Evolutionary conservation across 2,329 filamentous ascomycete species (phyloP), one percentile per base, ranked within the genome.

Genomic region (Diaporthe destruens): DNA sequence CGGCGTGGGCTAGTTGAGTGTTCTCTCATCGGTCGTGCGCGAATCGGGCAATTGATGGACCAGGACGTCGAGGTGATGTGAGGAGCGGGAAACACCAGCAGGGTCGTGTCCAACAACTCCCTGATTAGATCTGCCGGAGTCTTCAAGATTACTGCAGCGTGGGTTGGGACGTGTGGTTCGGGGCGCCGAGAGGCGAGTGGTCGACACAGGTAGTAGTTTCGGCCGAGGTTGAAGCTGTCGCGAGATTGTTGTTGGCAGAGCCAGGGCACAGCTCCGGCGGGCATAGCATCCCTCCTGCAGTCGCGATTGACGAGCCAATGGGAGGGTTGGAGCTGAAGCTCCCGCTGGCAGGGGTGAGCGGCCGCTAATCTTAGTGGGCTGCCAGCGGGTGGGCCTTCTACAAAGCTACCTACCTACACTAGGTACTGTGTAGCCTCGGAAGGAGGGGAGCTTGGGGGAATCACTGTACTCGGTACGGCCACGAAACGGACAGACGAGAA

Each of bases 271-370:
- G 56, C 47, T 44, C 32, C 49, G 18, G 25, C 16, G n/a, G 23
- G 44, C 39, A 66, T 53, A 39, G 47, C 32, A 66, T 29, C 32
- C 44, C 49, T 20, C 67, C 29, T 72, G 54, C 71, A 55, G 47
- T 18, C 47, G 49, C 61, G 63, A 63, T 25, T 73, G 69, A 36
- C 36, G 53, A 34, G 65, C 66, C 71, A 72, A 72, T 72, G 55
- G 47, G 18, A 23, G 39, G 18, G 39, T 32, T 61, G 47, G 7
- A 16, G 57, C 8, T 9, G 25, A 39, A 53, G 61, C 61, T 66
- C 61, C 61, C n/a, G 47, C 32, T 9, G 47, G 47, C 61, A 66
- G 61, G 61, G 61, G 61, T 29, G 12, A 5, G 61, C 61, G 61
- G 61, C 61, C 61, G 61, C 61, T 66, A 66, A 53, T 8, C 11